Evolutionary conservation across 129 eudicot genomes (phyloP), one percentile per base, ranked within the genome.

Genomic region (Lactuca saligna): DNA sequence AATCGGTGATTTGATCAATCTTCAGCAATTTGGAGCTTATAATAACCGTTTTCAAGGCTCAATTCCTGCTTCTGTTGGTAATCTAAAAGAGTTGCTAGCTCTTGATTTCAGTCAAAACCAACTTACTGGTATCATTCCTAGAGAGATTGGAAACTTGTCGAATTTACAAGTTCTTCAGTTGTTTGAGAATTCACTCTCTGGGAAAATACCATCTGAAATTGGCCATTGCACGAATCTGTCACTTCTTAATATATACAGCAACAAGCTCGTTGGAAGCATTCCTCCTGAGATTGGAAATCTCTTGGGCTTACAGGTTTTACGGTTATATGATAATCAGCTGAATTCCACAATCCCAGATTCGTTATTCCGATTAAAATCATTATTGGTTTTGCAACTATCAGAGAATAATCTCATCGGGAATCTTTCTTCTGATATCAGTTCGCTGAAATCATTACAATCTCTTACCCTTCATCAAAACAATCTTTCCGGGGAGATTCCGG

Each of bases 281-380:
- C 98, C 98, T 3, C 8, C 70, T 0, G 98, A 84, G 65, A 72
- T 92, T 12, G 95, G 96, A 42, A 79, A 81, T 70, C 54, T 92
- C 71, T 60, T 57, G 6, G 71, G 65, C 41, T 80, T 92, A 58
- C 68, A 85, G 63, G 11, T 3, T 4, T 61, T 92, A 57, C 70
- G 86, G 35, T 67, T 92, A 13, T 85, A 81, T 58, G 15, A 68
- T 1, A 92, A 92, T 35, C 80, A 63, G 63, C 38, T 92, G 57
- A 88, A 63, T 51, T 82, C 96, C 11, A 73, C 85, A 6, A 81
- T 92, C 58, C 98, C 98, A 12, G 20, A 16, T 9, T 82, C 96
- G 0, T 63, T 92, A 73, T 85, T 78, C 67, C 54, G 34, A 54
- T 64, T 87, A 4, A 79, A 79, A 44, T 86, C 96, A 3, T 81